phyloP scores from a whole-genome alignment of 345 rosid genomes.

The Euphorbia tirucalli region DNA sequence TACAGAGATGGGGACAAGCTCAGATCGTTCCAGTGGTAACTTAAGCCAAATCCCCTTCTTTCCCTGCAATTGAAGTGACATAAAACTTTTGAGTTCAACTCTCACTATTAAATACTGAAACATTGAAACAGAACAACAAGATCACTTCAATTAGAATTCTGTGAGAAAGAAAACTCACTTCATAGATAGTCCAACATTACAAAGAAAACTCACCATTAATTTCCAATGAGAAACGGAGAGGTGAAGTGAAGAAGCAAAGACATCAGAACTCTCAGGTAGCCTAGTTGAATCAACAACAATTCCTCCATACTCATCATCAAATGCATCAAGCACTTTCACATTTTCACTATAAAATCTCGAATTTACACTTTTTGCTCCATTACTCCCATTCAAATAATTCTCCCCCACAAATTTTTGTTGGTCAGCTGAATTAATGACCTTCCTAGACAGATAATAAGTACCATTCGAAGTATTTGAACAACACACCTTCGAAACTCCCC shows the following conservation, averaged over 20 bases:
- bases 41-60: constrained; percentile 93
- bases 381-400: constrained; percentile 33
- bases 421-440: constrained; percentile 27
- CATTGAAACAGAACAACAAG: not conserved
- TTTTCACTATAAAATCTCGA: constrained; percentile 36
- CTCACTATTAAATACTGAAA: not conserved
- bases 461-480: constrained; percentile 40
- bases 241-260: constrained; percentile 52
- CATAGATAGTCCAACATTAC: not conserved
- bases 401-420: constrained; percentile 35
- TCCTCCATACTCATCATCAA: constrained; percentile 81
- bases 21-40: constrained; percentile 60
- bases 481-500: constrained; percentile 32
- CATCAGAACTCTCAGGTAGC: constrained; percentile 47
- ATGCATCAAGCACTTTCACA: constrained; percentile 46
- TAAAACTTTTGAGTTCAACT: not conserved
- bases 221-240: constrained; percentile 68
- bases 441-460: constrained; percentile 32
- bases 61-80: constrained; percentile 39
- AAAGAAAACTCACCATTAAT: constrained; percentile 39
- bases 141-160: not conserved
- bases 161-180: not conserved
- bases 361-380: constrained; percentile 36
- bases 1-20: constrained; percentile 79
- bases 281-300: constrained; percentile 64